Percentiles rank a stretch among this genome's conserved stretches.
phyloP scores from a whole-genome alignment of 192 early-diverging fungal genomes.

The Allomyces javanicus region DNA sequence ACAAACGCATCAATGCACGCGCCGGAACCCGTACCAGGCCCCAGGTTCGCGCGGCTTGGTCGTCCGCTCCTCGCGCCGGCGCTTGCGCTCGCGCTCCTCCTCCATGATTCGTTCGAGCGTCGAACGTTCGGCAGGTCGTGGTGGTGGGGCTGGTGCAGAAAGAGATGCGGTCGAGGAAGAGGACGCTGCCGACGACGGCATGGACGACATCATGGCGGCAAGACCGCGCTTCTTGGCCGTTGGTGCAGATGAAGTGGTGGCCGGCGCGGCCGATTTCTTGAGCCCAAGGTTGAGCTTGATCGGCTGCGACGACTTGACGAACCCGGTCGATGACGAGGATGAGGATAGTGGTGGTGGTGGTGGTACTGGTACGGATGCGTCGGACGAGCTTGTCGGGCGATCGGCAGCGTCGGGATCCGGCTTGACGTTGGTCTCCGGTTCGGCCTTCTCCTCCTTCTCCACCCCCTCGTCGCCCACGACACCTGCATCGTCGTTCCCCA shows the following conservation, averaged over 20 bases:
- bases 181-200: background rate
- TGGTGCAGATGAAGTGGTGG: background rate
- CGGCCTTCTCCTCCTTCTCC: background rate
- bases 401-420: background rate
- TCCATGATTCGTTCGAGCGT: background rate
- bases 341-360: too few species aligned
- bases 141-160: background rate
- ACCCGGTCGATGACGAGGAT: too few species aligned
- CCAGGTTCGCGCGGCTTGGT: too few species aligned
- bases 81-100: background rate
- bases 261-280: background rate
- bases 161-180: background rate
- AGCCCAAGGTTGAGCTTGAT: background rate
- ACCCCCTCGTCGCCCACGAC: background rate
- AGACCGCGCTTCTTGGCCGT: background rate
- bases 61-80: background rate
- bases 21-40: too few species aligned
- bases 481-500: background rate
- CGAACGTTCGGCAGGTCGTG: background rate
- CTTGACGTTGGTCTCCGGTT: background rate
- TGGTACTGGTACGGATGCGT: background rate
- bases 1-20: too few species aligned
- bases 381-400: background rate
- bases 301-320: too few species aligned
- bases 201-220: background rate